Base-by-base conservation (phyloP, 2,329 filamentous ascomycete genomes). In the Clonostachys chloroleuca region DNA sequence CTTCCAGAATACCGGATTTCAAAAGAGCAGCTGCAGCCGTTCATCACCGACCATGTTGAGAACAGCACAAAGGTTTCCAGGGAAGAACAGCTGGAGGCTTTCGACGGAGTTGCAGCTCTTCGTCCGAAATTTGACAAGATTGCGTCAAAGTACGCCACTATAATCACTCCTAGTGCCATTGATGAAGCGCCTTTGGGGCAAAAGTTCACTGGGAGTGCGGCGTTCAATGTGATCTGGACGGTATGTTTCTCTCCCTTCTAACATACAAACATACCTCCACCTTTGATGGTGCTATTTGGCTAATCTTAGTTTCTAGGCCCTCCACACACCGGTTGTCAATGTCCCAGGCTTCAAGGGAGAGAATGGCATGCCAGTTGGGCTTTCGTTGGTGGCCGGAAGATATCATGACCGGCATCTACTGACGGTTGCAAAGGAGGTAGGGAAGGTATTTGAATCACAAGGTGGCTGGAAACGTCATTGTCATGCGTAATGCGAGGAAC, bases 251-350 rank as follows among this genome's bases (percentile, higher is more conserved):
- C 36, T 39, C 3, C 36, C 10, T 12, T 6, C 6, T 5, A 39
- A 17, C 36, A 18, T 14, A 39, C 5, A 12, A 8, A 17, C 36
- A 24, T 9, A 24, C 24, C 24, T 24, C 24, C 9, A 8, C 77
- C 79, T 0, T 64, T 68, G 18, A 68, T 76, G 24, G 24, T 24
- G 24, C 6, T 9, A 24, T 24, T 14, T 33, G 34, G n/a, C 17
- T 30, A 20, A 9, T 8, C 80, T 83, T 53, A 62, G 59, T 6
- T 67, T 82, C 36, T 13, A 70, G 65, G 66, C 66, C 12, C 61
- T 86, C 12, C 83, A 87, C 51, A 76, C 72, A 1, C 83, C 83
- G 0, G 79, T 81, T 0, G 61, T 86, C 14, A 86, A 86, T 50
- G 60, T 87, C 0, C 81, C 82, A 0, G 83, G 81, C 0, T 86